Conservation (phyloP, 257 asterid genomes). For the Solanum pinnatisectum region DNA sequence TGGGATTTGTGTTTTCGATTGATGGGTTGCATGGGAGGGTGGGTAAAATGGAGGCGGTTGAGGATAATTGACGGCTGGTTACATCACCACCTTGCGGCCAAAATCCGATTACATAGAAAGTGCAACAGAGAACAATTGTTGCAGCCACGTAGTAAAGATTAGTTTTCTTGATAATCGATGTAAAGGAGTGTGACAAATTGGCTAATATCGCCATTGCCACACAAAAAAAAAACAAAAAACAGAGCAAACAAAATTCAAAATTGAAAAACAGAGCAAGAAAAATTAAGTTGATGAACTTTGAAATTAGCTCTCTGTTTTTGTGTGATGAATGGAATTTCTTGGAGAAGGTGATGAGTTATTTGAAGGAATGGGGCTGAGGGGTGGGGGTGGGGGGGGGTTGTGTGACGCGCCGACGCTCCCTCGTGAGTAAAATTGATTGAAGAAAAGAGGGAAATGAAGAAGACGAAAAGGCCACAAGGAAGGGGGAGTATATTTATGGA, state of each 20-base stretch:
- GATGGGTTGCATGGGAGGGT: slow-evolving; percentile 32
- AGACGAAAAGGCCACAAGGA: slow-evolving; percentile 1
- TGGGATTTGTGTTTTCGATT: not conserved
- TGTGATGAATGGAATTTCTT: not conserved
- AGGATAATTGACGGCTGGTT: slow-evolving; percentile 8
- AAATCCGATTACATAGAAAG: slow-evolving; percentile 61
- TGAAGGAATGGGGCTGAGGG: not conserved
- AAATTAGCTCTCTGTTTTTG: not conserved
- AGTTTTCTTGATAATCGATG: slow-evolving; percentile 45
- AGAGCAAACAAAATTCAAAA: not conserved
- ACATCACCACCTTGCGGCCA: slow-evolving; percentile 57
- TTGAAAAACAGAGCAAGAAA: not conserved
- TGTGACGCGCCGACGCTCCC: slow-evolving; percentile 28
- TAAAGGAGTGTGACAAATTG: slow-evolving; percentile 31
- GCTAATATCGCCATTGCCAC: slow-evolving; percentile 47
- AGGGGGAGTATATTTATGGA: slow-evolving; percentile 10
- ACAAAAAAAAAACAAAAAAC: not conserved
- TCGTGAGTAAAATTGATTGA: slow-evolving; percentile 26
- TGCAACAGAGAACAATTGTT: slow-evolving; percentile 51
- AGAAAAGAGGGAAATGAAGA: not conserved
- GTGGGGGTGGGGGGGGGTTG: too few relatives aligned
- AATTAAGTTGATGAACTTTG: not conserved
- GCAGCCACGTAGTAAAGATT: slow-evolving; percentile 41
- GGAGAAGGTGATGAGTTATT: not conserved
- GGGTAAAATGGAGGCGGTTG: slow-evolving; percentile 18